Conservation (phyloP, 2,329 filamentous ascomycete species). For the Clonostachys rhizophaga region DNA sequence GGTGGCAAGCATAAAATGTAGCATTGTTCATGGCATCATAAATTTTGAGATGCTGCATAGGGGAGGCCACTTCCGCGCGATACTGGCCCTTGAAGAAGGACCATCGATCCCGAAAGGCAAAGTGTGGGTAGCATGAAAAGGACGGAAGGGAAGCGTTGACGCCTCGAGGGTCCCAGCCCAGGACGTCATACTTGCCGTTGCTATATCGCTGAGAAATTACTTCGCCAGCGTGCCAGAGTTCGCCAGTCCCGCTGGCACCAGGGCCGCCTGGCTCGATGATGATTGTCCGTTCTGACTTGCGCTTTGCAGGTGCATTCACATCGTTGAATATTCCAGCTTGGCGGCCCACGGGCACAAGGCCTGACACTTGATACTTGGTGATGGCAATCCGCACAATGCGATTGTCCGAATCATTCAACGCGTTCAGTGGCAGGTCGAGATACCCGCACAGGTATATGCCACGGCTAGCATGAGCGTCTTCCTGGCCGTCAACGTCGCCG, state of each 20-base stretch:
- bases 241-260: constrained; percentile 38
- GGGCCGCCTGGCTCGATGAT: constrained; percentile 47
- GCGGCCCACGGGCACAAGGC: constrained; percentile 19
- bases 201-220: constrained; percentile 32
- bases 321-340: too few relatives aligned
- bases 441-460: constrained; percentile 44
- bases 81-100: constrained; percentile 29
- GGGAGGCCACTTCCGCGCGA: constrained; percentile 25
- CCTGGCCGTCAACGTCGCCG: constrained; percentile 7
- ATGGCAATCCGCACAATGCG: constrained; percentile 41
- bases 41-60: constrained; percentile 30
- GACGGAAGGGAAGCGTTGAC: constrained; percentile 41
- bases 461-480: constrained; percentile 23
- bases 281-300: constrained; percentile 35
- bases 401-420: constrained; percentile 34
- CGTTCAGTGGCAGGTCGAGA: constrained; percentile 41
- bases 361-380: constrained; percentile 42
- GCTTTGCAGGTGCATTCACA: constrained; percentile 3
- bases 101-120: constrained; percentile 42
- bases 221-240: constrained; percentile 31
- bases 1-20: constrained; percentile 33
- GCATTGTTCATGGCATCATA: constrained; percentile 41
- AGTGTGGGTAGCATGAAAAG: constrained; percentile 38
- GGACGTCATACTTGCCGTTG: constrained; percentile 35
- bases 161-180: constrained; percentile 51